Evolutionary conservation across 352 stramenopile genomes (phyloP), one percentile per base, ranked within the genome.

Genomic region (Pythium vanterpoolii): DNA sequence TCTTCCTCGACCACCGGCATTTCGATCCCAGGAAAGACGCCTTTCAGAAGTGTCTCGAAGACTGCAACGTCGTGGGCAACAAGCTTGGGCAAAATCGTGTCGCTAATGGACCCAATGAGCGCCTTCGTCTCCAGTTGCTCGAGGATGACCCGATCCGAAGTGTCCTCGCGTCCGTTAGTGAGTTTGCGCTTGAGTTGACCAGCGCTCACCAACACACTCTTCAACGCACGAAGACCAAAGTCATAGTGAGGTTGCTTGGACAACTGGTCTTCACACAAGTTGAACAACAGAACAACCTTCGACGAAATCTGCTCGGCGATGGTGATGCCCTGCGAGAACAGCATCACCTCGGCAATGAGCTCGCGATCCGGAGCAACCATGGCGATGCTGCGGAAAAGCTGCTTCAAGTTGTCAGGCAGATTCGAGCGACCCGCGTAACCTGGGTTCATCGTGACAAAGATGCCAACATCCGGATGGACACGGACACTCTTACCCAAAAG

Each of bases 401-500:
- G 96, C 75, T 99, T 99, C 51, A 99, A 79, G 73, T 99, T 99
- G 70, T 99, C 96, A 0, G 96, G 96, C 38, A 99, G 66, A 67
- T 98, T 98, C 9, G 91, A 98, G 62, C 97, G 86, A 11, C 98
- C 98, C 54, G 98, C 98, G 73, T 99, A 99, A 24, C 96, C 96
- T 34, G 98, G 98, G 73, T 99, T 99, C 97, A 99, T 99, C 16
- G 98, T 99, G 31, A 99, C 97, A 73, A 99, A 99, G 56, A 99
- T 99, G 24, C 97, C 98, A 48, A 99, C 97, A 69, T 99, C 96
- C 48, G 96, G 87, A 70, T 99, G 93, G 8, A 99, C 74, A 44
- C 82, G 80, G 23, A 99, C 95, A 33, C 75, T 91, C 70, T 98
- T 96, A 16, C 96, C 97, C 13, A 99, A 60, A 5, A 99, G 73